Conservation (phyloP, 441 rosid genomes). For the Macaranga tanarius region DNA sequence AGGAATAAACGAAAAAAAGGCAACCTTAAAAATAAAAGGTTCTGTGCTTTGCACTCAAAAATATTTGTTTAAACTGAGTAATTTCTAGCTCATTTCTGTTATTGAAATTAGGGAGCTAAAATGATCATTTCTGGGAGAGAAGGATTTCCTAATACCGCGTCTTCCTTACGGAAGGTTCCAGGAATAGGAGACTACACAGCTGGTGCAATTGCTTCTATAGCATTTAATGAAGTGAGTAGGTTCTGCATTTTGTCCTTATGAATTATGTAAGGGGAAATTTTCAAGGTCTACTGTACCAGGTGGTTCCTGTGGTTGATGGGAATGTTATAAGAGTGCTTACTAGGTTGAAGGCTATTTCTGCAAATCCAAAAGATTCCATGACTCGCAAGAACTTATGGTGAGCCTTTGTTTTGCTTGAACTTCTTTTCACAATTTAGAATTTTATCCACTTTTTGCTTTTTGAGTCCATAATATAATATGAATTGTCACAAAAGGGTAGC, state of each 20-base stretch:
- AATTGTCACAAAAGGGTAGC: not conserved
- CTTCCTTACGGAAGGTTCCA: constrained; percentile 63
- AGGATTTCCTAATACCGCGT: constrained; percentile 62
- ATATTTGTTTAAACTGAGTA: constrained; percentile 1
- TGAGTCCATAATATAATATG: not conserved
- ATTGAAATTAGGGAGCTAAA: constrained; percentile 68
- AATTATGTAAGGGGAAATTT: constrained; percentile 4
- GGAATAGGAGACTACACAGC: constrained; percentile 96
- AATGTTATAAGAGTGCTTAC: constrained; percentile 86
- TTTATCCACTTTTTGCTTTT: not conserved
- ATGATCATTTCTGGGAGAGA: constrained; percentile 59
- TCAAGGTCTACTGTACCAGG: constrained; percentile 45
- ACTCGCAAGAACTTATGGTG: constrained; percentile 71
- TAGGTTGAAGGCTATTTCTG: constrained; percentile 66
- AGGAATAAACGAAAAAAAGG: not conserved
- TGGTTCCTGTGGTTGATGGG: constrained; percentile 88
- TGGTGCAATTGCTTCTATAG: constrained; percentile 94
- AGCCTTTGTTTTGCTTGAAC: constrained; percentile 30
- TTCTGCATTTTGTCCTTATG: constrained; percentile 22
- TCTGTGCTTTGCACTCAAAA: not conserved
- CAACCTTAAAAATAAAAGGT: not conserved
- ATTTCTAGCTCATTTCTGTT: constrained; percentile 12
- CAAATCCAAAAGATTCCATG: constrained; percentile 70
- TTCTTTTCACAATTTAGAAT: not conserved
- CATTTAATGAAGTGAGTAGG: constrained; percentile 62